A percentile compares a stretch with the other conserved stretches of the same genome.
These are phyloP conservation scores for Atkinsonella texensis DNA, from an alignment of 2,329 filamentous ascomycete species.

Conservation along the genomic window DNA sequence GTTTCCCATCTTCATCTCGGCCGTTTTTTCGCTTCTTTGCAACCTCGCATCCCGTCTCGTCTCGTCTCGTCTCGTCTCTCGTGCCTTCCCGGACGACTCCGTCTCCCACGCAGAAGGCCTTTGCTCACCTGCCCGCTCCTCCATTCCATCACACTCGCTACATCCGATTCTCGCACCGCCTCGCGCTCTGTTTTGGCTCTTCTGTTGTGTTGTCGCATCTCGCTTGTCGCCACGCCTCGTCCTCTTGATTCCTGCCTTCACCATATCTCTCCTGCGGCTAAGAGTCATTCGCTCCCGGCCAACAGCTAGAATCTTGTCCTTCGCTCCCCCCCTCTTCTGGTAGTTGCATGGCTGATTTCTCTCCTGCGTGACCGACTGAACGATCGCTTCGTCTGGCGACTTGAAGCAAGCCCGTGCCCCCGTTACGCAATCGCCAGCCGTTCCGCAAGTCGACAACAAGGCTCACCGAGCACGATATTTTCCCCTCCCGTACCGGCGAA, in stretches of 20 bases:
- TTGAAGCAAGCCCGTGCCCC: no score
- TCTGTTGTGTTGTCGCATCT: not conserved
- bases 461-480: not conserved
- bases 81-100: no score
- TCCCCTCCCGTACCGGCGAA: not conserved
- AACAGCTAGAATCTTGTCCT: not conserved
- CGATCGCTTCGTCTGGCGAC: not conserved
- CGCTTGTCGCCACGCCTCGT: not conserved
- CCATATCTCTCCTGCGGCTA: not conserved
- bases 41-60: no score
- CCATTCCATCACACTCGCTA: not conserved
- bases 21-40: no score
- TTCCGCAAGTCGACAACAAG: slow-evolving; percentile 4
- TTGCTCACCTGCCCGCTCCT: no score
- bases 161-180: not conserved
- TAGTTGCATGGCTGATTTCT: not conserved
- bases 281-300: not conserved
- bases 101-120: no score
- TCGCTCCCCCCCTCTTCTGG: not conserved
- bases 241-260: not conserved
- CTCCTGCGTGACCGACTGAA: not conserved
- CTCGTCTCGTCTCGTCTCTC: no score
- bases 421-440: not conserved
- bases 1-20: no score
- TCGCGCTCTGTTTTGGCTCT: no score